These are phyloP conservation scores for Geotrichum histeridarum DNA, from an alignment of 1,139 yeast genomes.

Conservation along the genomic window DNA sequence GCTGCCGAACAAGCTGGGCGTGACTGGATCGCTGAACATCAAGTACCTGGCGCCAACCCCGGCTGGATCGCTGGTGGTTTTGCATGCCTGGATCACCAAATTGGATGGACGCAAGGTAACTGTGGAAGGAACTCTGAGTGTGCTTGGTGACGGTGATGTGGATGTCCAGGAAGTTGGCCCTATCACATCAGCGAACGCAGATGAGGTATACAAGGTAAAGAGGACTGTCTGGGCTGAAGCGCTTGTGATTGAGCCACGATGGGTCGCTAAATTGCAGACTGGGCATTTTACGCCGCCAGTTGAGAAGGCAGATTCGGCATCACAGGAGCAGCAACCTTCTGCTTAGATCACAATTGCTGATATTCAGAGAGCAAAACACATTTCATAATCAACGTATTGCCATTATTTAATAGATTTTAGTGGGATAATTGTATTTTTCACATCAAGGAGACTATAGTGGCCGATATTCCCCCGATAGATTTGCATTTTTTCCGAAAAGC, in stretches of 20 bases:
- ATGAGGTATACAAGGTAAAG: slow-evolving; percentile 2
- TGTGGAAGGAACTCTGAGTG: slow-evolving; percentile 58
- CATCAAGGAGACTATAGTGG: too few species aligned
- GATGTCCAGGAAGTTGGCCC: slow-evolving; percentile 31
- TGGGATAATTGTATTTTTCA: too few species aligned
- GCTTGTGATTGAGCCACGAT: slow-evolving; percentile 35
- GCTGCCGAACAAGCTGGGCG: slow-evolving; percentile 84
- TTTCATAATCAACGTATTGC: too few species aligned
- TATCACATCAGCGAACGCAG: slow-evolving; percentile 25
- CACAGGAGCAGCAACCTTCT: background rate
- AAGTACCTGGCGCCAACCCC: slow-evolving; percentile 62
- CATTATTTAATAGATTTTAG: too few species aligned
- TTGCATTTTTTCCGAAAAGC: too few species aligned
- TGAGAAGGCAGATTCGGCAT: background rate
- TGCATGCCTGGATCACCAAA: slow-evolving; percentile 63
- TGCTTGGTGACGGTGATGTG: slow-evolving; percentile 25
- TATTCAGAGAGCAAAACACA: too few species aligned
- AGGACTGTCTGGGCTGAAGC: slow-evolving; percentile 33
- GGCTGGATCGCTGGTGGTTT: slow-evolving; percentile 60
- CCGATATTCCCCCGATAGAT: too few species aligned
- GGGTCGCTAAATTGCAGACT: slow-evolving; percentile 29
- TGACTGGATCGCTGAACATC: slow-evolving; percentile 72
- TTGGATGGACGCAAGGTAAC: slow-evolving; percentile 75
- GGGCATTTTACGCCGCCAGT: slow-evolving; percentile 8
- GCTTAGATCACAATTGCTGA: too few species aligned